A percentile compares a stretch with the other conserved stretches of the same genome.
Conservation (phyloP, 495 filamentous ascomycete species). For the Articulospora tetracladia region DNA sequence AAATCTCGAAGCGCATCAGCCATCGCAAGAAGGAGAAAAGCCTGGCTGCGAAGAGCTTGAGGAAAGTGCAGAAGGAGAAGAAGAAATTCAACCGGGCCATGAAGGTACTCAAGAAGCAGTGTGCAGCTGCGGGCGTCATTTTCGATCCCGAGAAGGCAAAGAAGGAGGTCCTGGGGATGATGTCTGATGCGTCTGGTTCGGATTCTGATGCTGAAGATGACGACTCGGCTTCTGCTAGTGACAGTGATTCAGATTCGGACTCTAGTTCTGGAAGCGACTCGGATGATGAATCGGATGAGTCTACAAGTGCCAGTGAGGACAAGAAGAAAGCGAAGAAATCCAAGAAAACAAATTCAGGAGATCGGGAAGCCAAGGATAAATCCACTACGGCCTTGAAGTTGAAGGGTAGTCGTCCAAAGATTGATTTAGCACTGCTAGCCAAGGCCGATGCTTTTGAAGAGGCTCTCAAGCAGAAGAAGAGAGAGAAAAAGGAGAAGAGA, state of each 20-base stretch:
- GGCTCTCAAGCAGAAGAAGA: slow-evolving; percentile 1
- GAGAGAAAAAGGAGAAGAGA: slow-evolving; percentile 2
- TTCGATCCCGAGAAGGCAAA: slow-evolving; percentile 13
- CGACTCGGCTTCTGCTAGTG: background rate
- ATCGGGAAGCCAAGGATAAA: background rate
- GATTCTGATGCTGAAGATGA: background rate
- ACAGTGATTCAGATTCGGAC: background rate
- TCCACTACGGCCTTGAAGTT: background rate
- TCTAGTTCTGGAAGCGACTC: background rate
- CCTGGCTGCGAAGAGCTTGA: slow-evolving; percentile 24
- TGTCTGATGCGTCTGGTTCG: background rate
- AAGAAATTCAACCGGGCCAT: slow-evolving; percentile 20
- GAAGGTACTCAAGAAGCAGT: slow-evolving; percentile 20
- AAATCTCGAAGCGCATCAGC: slow-evolving; percentile 26
- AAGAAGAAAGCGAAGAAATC: background rate
- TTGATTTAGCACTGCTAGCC: background rate
- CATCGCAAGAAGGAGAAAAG: slow-evolving; percentile 25
- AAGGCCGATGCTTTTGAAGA: slow-evolving; percentile 1
- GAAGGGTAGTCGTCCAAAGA: background rate
- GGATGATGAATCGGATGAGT: slow-evolving; percentile 2
- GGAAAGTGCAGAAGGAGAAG: slow-evolving; percentile 26
- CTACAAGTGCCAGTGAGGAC: background rate
- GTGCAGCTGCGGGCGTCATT: slow-evolving; percentile 5
- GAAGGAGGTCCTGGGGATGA: slow-evolving; percentile 12
- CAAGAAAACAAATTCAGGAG: background rate